These are phyloP conservation scores for Micractinium sp. DNA, from an alignment of 139 green algal species.

Conservation along the genomic window DNA sequence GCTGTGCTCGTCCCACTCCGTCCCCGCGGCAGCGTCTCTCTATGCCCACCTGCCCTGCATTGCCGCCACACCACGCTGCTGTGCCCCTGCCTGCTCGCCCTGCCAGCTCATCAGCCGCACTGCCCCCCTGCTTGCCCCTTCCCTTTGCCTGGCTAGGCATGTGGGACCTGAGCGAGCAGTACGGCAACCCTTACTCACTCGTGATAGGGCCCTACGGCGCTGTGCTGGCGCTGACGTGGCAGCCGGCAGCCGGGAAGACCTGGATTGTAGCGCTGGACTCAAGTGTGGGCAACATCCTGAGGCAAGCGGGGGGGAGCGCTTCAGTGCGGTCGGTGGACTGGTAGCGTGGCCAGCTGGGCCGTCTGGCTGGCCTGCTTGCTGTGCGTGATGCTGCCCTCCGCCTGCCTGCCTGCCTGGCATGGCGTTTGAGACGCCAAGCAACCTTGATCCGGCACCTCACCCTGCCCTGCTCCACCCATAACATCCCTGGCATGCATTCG, in stretches of 20 bases:
- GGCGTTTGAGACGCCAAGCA: too few species aligned
- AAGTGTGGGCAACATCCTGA: neutral
- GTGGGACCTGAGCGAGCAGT: conserved; percentile 35
- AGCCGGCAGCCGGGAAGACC: conserved; percentile 10
- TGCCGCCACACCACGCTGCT: neutral
- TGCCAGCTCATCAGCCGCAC: neutral
- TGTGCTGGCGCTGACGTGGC: conserved; percentile 73
- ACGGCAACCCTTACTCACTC: conserved; percentile 70
- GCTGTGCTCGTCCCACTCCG: neutral
- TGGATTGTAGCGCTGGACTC: conserved; percentile 7
- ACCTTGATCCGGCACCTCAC: too few species aligned
- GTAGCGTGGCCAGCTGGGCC: neutral
- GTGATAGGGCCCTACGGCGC: conserved; percentile 71
- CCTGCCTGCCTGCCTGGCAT: neutral
- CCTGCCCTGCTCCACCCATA: neutral
- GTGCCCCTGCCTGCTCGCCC: neutral
- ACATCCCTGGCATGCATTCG: too few species aligned
- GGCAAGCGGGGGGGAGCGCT: neutral
- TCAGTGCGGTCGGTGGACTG: neutral
- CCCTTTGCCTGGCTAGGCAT: conserved; percentile 54
- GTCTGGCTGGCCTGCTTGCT: neutral
- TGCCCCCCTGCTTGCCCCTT: too few species aligned
- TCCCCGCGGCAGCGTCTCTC: neutral
- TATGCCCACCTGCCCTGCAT: neutral
- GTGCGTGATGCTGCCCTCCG: neutral